Evolutionary conservation across 495 filamentous ascomycete species (phyloP).

Genomic region (Aspergillus homomorphus): DNA sequence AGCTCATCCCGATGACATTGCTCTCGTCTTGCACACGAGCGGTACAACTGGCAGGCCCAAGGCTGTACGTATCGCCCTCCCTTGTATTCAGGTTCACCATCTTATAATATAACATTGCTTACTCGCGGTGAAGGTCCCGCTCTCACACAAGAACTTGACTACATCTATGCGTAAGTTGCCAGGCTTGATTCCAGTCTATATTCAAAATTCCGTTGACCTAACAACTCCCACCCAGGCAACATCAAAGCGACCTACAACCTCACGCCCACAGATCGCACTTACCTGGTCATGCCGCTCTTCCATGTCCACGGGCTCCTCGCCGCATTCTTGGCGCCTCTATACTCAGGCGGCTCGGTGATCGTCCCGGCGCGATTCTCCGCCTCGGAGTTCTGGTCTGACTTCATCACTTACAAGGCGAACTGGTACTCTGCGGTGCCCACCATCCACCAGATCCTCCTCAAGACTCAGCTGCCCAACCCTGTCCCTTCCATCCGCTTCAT

Average conservation of each 20-base stretch:
- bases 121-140: slow-evolving; percentile 50
- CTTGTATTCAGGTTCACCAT: background rate
- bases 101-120: slow-evolving; percentile 1
- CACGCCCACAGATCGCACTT: slow-evolving; percentile 64
- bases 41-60: slow-evolving; percentile 83
- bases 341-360: slow-evolving; percentile 68
- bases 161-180: slow-evolving; percentile 62
- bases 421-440: slow-evolving; percentile 90
- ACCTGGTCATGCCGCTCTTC: slow-evolving; percentile 89
- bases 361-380: slow-evolving; percentile 77
- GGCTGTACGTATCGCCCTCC: slow-evolving; percentile 47
- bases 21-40: slow-evolving; percentile 71
- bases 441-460: slow-evolving; percentile 84
- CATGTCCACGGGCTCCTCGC: slow-evolving; percentile 84
- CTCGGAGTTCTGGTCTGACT: slow-evolving; percentile 75
- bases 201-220: background rate
- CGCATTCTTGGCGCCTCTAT: slow-evolving; percentile 70
- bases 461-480: slow-evolving; percentile 58
- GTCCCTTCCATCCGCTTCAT: slow-evolving; percentile 78
- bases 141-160: slow-evolving; percentile 76
- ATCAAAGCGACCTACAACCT: slow-evolving; percentile 72
- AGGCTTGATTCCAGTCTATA: background rate
- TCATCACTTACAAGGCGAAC: slow-evolving; percentile 64
- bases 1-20: slow-evolving; percentile 62
- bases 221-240: slow-evolving; percentile 49